Percentiles rank a stretch among this genome's conserved stretches.
phyloP scores from a whole-genome alignment of 176 grass and related monocot species.

The Rhynchospora tenuis region DNA sequence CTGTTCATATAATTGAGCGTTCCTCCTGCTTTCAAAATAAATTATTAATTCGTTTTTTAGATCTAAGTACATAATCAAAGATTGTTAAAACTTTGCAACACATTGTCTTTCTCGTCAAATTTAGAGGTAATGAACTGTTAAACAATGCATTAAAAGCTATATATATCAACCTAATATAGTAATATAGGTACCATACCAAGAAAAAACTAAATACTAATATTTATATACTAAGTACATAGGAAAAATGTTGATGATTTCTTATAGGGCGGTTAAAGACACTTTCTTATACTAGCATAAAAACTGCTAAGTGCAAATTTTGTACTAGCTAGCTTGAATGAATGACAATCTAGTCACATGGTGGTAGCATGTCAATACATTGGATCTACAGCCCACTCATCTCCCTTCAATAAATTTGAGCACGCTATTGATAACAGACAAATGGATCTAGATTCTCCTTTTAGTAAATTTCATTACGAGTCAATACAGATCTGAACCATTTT shows the following conservation, averaged over 20 bases:
- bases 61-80: neutral
- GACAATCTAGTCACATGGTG: neutral
- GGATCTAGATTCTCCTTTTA: slow-evolving; percentile 22
- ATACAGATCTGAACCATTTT: slow-evolving; percentile 17
- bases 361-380: neutral
- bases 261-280: no score
- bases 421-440: neutral
- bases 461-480: slow-evolving; percentile 8
- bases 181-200: no score
- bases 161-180: no score
- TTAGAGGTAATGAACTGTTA: no score
- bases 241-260: no score
- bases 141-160: no score
- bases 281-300: neutral
- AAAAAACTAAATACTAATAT: no score
- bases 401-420: slow-evolving; percentile 16
- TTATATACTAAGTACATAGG: no score
- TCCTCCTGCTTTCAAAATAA: neutral
- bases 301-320: neutral
- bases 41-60: neutral
- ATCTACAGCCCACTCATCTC: neutral
- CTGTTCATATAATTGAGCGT: neutral
- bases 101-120: no score
- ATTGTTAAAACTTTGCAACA: no score
- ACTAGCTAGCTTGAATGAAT: neutral